These are phyloP conservation scores for Chytriomyces hyalinus DNA, from an alignment of 192 early-diverging fungal species.

Conservation along the genomic window DNA sequence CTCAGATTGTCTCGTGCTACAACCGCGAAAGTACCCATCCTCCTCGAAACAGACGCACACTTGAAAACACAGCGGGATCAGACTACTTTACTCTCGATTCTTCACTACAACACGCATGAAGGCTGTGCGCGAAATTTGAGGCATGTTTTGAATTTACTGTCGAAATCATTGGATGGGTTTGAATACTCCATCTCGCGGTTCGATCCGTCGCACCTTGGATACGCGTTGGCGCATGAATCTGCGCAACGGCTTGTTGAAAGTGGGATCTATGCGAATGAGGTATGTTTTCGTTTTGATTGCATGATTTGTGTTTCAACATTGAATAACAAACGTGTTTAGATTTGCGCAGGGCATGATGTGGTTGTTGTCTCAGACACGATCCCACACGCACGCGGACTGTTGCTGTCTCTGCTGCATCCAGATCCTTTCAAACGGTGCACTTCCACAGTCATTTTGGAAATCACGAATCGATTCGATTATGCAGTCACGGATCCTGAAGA, in stretches of 20 bases:
- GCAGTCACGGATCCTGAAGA: background rate
- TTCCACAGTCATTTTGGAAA: conserved; percentile 25
- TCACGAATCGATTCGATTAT: conserved; percentile 31
- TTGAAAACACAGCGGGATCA: background rate
- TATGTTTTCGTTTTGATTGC: background rate
- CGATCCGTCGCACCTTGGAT: conserved; percentile 9
- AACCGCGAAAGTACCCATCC: background rate
- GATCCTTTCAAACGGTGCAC: conserved; percentile 1
- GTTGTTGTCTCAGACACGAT: conserved; percentile 22
- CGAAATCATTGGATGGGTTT: background rate
- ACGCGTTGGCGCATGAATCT: conserved; percentile 14
- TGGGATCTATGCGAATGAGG: conserved; percentile 11
- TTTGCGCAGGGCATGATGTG: conserved; percentile 11
- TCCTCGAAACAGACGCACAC: background rate
- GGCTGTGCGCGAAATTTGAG: conserved; percentile 24
- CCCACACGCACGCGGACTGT: conserved; percentile 24
- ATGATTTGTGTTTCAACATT: background rate
- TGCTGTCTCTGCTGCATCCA: background rate
- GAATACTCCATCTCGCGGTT: background rate
- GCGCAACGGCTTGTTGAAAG: background rate
- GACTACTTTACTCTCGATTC: background rate
- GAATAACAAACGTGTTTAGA: background rate
- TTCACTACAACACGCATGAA: conserved; percentile 25
- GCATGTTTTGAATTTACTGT: background rate
- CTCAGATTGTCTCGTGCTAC: background rate